Percentiles rank a stretch among this genome's conserved stretches.
Evolutionary conservation across 257 asterid genomes (phyloP).

Genomic region (Catharanthus roseus): DNA sequence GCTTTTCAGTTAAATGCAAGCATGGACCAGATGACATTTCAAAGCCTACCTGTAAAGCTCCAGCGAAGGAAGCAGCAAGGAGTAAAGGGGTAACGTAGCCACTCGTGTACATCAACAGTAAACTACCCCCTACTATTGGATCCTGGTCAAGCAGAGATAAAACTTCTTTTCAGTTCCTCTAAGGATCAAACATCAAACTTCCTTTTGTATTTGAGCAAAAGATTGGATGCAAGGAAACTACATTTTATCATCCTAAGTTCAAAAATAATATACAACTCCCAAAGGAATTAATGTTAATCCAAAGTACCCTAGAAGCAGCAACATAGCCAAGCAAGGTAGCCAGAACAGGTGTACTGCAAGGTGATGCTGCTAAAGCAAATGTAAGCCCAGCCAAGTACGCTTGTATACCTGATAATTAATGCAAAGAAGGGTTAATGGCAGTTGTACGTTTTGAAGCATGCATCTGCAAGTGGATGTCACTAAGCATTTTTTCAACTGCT

Average conservation of each 20-base stretch:
- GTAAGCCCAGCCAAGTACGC: constrained; percentile 96
- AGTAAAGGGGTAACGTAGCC: constrained; percentile 94
- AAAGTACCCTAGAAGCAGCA: constrained; percentile 75
- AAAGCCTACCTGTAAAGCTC: constrained; percentile 76
- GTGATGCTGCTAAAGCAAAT: constrained; percentile 98
- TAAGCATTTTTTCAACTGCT: not conserved
- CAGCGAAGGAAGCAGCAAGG: constrained; percentile 97
- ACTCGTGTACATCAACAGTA: constrained; percentile 83
- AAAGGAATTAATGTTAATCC: constrained; percentile 5
- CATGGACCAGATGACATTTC: not conserved
- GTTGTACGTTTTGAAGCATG: not conserved
- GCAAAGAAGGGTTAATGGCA: constrained; percentile 2
- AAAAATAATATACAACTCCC: not conserved
- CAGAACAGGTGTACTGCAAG: constrained; percentile 89
- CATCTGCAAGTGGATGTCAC: not conserved
- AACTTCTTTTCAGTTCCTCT: not conserved
- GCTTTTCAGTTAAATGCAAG: too few relatives aligned
- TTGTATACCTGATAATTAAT: constrained; percentile 61
- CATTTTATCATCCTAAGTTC: not conserved
- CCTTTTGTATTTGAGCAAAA: not conserved
- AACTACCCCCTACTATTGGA: constrained; percentile 81
- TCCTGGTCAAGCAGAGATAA: constrained; percentile 37
- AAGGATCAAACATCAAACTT: not conserved
- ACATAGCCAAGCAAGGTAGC: constrained; percentile 92
- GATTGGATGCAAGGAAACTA: not conserved